Conservation (phyloP, 352 stramenopile genomes). For the Pythium inflatum region DNA sequence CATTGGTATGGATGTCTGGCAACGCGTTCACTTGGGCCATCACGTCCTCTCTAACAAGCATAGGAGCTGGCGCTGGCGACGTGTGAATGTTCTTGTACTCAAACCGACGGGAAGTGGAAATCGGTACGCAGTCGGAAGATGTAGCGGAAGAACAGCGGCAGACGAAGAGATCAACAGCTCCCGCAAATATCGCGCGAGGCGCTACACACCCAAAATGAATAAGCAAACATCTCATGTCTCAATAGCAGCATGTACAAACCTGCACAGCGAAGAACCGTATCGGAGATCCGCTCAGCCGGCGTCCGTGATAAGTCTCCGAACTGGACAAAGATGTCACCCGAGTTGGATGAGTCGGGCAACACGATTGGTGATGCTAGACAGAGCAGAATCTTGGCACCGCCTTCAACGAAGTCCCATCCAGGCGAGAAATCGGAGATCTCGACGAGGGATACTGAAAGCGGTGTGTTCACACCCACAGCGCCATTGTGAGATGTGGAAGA, state of each 20-base stretch:
- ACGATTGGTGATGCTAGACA: constrained; percentile 62
- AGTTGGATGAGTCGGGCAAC: constrained; percentile 5
- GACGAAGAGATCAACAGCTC: constrained; percentile 64
- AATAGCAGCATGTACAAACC: constrained; percentile 41
- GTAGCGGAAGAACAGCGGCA: constrained; percentile 37
- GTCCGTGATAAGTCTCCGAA: constrained; percentile 57
- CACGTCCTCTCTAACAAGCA: background rate
- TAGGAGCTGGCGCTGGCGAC: constrained; percentile 31
- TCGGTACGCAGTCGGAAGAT: constrained; percentile 36
- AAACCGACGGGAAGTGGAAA: constrained; percentile 58
- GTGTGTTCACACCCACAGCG: background rate
- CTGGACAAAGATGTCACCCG: constrained; percentile 58
- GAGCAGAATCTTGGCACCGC: constrained; percentile 84
- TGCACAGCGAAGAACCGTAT: constrained; percentile 76
- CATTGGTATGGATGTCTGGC: background rate
- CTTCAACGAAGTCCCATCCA: constrained; percentile 79
- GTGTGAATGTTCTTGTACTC: constrained; percentile 60
- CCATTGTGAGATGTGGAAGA: constrained; percentile 1
- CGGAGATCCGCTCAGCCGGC: constrained; percentile 63
- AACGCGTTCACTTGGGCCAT: constrained; percentile 13
- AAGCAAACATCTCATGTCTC: no score
- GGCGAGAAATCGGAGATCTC: constrained; percentile 84
- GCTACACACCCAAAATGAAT: constrained; percentile 35
- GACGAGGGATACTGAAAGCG: constrained; percentile 11
- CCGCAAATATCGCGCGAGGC: constrained; percentile 42